A percentile compares a stretch with the other conserved stretches of the same genome.
Conservation (phyloP, 1,284 basidiomycete genomes). For the Rhodotorula sp. region DNA sequence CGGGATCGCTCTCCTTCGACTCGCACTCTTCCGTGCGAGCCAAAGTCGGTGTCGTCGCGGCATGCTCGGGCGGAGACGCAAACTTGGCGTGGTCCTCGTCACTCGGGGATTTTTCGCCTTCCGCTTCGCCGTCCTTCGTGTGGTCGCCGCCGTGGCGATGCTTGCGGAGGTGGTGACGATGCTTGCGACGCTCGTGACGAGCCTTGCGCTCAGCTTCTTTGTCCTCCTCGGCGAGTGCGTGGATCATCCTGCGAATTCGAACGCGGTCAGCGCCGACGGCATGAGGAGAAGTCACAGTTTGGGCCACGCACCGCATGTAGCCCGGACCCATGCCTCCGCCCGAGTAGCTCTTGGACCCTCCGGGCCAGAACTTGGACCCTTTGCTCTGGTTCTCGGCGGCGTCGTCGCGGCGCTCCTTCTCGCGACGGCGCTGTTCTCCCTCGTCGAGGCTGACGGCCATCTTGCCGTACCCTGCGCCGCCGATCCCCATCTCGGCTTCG, state of each 20-base stretch:
- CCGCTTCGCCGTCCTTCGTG: background rate
- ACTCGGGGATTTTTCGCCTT: background rate
- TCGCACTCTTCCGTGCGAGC: background rate
- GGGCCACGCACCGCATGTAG: constrained; percentile 22
- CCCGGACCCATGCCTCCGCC: constrained; percentile 20
- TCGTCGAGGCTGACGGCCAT: constrained; percentile 4
- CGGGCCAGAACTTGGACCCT: background rate
- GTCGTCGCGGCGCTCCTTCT: background rate
- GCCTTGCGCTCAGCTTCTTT: constrained; percentile 10
- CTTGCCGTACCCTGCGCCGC: constrained; percentile 13
- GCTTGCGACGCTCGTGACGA: background rate
- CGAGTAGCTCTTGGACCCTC: constrained; percentile 16
- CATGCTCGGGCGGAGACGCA: constrained; percentile 10
- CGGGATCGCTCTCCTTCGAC: too few relatives aligned
- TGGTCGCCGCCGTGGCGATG: background rate
- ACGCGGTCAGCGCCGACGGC: background rate
- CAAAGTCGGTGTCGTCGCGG: background rate
- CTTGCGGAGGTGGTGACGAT: background rate
- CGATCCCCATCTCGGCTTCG: constrained; percentile 13
- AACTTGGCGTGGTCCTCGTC: constrained; percentile 1
- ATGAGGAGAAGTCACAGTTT: background rate
- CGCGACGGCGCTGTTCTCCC: background rate
- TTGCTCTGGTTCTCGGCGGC: background rate
- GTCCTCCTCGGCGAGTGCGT: constrained; percentile 35
- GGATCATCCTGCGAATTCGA: constrained; percentile 29